phyloP scores from a whole-genome alignment of 83 land plant genomes.

The Picea engelmannii region DNA sequence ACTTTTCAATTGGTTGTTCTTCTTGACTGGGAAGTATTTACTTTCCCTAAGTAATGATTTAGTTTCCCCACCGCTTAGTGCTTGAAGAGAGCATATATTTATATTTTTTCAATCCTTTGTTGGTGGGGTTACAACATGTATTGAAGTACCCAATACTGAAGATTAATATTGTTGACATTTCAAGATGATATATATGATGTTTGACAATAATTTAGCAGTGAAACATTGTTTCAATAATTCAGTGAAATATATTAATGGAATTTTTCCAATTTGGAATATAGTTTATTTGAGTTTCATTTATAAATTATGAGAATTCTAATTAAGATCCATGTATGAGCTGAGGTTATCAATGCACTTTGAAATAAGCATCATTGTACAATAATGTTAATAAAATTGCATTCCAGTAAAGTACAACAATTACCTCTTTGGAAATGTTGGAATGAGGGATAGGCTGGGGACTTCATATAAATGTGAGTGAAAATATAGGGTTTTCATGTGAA shows the following conservation, averaged over 20 bases:
- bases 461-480: no score
- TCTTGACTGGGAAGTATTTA: not conserved
- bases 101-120: not conserved
- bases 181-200: not conserved
- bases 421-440: no score
- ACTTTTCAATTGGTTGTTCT: constrained; percentile 6
- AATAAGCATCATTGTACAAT: no score
- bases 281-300: not conserved
- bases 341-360: not conserved
- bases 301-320: not conserved
- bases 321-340: not conserved
- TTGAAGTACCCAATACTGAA: not conserved
- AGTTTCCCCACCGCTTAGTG: not conserved
- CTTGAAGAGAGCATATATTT: not conserved
- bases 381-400: no score
- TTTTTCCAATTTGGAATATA: not conserved
- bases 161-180: not conserved
- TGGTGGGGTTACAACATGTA: not conserved
- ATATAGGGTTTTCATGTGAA: no score
- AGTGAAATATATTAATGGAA: not conserved
- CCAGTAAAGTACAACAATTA: no score
- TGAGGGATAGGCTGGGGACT: no score
- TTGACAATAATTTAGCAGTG: not conserved
- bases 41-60: no score
- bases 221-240: not conserved